phyloP scores from a whole-genome alignment of 495 filamentous ascomycete genomes.

The Polyplosphaeria fusca region DNA sequence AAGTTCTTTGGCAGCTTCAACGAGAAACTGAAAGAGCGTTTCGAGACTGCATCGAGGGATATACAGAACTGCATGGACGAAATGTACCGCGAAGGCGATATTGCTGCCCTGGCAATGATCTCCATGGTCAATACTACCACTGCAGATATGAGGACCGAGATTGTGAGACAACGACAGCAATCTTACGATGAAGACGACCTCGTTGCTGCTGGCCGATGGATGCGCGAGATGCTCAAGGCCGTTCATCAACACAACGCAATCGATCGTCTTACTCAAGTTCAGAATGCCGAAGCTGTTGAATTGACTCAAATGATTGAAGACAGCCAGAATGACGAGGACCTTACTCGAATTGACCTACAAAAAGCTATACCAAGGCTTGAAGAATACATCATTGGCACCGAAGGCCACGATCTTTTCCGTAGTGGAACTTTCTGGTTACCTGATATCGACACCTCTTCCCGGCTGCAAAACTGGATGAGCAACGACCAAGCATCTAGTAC shows the following conservation, averaged over 20 bases:
- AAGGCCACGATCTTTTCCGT: not conserved
- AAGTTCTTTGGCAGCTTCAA: conserved; percentile 5
- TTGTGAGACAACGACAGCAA: not conserved
- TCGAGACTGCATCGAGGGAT: not conserved
- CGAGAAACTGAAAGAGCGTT: not conserved
- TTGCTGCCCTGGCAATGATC: not conserved
- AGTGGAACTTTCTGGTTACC: not conserved
- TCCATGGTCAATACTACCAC: not conserved
- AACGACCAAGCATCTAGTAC: not conserved
- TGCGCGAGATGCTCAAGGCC: not conserved
- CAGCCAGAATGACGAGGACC: not conserved
- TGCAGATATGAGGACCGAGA: not conserved
- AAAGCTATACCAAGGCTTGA: not conserved
- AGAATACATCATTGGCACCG: not conserved
- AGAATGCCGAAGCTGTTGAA: not conserved
- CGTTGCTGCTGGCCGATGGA: not conserved
- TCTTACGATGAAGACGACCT: not conserved
- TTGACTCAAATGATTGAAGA: not conserved
- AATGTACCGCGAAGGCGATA: not conserved
- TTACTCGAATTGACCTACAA: not conserved
- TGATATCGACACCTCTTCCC: not conserved
- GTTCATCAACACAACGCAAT: not conserved
- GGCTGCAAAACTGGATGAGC: not conserved
- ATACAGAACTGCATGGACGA: not conserved
- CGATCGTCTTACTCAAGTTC: not conserved